These are phyloP conservation scores for Daldinia loculata DNA, from an alignment of 495 filamentous ascomycete species.

Conservation along the genomic window DNA sequence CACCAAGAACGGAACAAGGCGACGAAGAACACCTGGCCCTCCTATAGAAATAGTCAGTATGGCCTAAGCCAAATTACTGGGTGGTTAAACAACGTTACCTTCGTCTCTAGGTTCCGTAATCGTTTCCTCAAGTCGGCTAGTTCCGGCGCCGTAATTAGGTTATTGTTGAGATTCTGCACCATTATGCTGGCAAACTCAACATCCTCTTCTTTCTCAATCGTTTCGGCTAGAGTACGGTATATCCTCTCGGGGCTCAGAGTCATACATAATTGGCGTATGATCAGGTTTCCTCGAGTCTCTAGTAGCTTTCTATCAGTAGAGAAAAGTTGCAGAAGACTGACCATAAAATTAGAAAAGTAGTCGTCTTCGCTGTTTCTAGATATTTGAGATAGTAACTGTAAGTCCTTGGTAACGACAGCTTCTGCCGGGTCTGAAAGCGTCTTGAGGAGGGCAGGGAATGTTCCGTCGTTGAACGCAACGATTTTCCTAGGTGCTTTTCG, in stretches of 20 bases:
- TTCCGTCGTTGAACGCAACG: constrained; percentile 94
- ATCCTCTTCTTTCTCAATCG: constrained; percentile 97
- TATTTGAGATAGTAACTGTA: constrained; percentile 95
- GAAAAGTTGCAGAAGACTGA: constrained; percentile 93
- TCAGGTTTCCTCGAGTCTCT: constrained; percentile 92
- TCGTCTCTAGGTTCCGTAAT: constrained; percentile 87
- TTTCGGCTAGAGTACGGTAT: constrained; percentile 94
- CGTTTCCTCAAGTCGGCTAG: constrained; percentile 89
- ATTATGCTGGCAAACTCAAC: constrained; percentile 99
- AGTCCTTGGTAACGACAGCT: constrained; percentile 92
- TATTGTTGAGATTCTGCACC: constrained; percentile 99
- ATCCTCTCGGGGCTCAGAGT: constrained; percentile 94
- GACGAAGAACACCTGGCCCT: constrained; percentile 95
- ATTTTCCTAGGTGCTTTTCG: constrained; percentile 93
- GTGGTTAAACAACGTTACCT: constrained; percentile 55
- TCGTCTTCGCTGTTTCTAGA: constrained; percentile 95
- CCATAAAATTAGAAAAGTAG: constrained; percentile 98
- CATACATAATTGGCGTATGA: constrained; percentile 93
- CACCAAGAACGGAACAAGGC: constrained; percentile 97
- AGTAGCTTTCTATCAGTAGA: constrained; percentile 90
- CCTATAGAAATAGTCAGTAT: constrained; percentile 58
- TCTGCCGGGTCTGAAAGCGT: constrained; percentile 96
- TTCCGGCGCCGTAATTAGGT: constrained; percentile 96
- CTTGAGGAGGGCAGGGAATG: constrained; percentile 94
- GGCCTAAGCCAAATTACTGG: not conserved